phyloP scores from a whole-genome alignment of 2,329 filamentous ascomycete species.

The Fonsecaea multimorphosa region DNA sequence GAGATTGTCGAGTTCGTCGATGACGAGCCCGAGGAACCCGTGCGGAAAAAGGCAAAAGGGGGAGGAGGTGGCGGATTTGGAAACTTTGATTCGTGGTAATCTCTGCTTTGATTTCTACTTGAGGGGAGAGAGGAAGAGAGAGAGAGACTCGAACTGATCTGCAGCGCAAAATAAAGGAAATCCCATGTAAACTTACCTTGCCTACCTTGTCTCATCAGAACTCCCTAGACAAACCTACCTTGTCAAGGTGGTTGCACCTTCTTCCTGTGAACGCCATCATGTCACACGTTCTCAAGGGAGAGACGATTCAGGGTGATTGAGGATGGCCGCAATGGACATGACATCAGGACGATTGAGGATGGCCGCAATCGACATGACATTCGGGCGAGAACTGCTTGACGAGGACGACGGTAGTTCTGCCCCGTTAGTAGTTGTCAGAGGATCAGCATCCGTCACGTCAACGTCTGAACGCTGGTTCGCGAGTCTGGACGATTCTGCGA shows the following conservation, averaged over 20 bases:
- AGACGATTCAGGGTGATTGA: not conserved
- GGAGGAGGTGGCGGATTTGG: slow-evolving; percentile 79
- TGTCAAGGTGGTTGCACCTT: not conserved
- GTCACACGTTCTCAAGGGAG: not conserved
- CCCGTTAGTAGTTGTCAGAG: not conserved
- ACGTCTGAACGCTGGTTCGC: not conserved
- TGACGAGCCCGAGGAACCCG: slow-evolving; percentile 72
- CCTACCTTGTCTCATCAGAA: not conserved
- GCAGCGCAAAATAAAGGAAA: not conserved
- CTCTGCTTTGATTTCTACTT: not conserved
- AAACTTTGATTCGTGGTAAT: slow-evolving; percentile 89
- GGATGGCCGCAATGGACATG: too few relatives aligned
- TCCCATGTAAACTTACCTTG: not conserved
- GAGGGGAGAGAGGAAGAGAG: not conserved
- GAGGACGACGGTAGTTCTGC: not conserved
- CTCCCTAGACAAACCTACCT: not conserved
- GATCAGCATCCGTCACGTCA: not conserved
- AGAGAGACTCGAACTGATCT: not conserved
- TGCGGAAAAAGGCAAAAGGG: slow-evolving; percentile 77
- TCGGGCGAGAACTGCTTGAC: not conserved
- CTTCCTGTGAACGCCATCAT: not conserved
- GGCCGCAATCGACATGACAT: not conserved
- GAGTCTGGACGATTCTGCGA: too few relatives aligned
- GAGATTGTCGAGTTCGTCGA: slow-evolving; percentile 67
- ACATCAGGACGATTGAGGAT: not conserved